Percentiles rank a stretch among this genome's conserved stretches.
These are phyloP conservation scores for Chytriomyces sp. DNA, from an alignment of 192 early-diverging fungal species.

Conservation along the genomic window DNA sequence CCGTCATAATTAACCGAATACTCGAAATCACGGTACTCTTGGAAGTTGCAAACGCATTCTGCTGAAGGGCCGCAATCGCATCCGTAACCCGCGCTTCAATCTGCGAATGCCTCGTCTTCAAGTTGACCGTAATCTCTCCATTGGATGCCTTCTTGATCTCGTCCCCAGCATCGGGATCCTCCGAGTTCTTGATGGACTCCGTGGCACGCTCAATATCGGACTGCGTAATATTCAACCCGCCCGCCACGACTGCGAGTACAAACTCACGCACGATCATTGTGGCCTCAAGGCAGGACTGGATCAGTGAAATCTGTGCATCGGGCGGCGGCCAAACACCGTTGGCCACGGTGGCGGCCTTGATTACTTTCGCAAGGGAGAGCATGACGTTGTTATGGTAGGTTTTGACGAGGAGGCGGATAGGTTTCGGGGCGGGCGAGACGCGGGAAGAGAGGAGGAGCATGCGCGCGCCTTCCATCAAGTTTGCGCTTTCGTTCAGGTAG, in stretches of 20 bases:
- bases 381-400: slow-evolving; percentile 76
- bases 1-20: slow-evolving; percentile 47
- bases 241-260: slow-evolving; percentile 66
- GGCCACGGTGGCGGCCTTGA: slow-evolving; percentile 46
- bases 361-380: slow-evolving; percentile 47
- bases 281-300: slow-evolving; percentile 75
- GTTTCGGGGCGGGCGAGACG: slow-evolving; percentile 38
- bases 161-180: neutral
- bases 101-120: slow-evolving; percentile 36
- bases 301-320: slow-evolving; percentile 75
- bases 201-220: slow-evolving; percentile 22
- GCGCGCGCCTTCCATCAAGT: slow-evolving; percentile 55
- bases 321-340: slow-evolving; percentile 57
- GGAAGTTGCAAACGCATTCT: slow-evolving; percentile 26
- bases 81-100: slow-evolving; percentile 30
- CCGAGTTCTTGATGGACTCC: neutral
- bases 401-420: slow-evolving; percentile 61
- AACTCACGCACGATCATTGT: slow-evolving; percentile 76
- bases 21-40: slow-evolving; percentile 27
- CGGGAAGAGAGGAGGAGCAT: slow-evolving; percentile 53
- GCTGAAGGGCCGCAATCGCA: slow-evolving; percentile 22
- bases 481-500: slow-evolving; percentile 24
- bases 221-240: slow-evolving; percentile 37
- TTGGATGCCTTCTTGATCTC: slow-evolving; percentile 33
- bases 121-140: slow-evolving; percentile 43